A percentile compares a stretch with the other conserved stretches of the same genome.
Conservation (phyloP, 1,284 basidiomycete species). For the Exobasidium rhododendri region DNA sequence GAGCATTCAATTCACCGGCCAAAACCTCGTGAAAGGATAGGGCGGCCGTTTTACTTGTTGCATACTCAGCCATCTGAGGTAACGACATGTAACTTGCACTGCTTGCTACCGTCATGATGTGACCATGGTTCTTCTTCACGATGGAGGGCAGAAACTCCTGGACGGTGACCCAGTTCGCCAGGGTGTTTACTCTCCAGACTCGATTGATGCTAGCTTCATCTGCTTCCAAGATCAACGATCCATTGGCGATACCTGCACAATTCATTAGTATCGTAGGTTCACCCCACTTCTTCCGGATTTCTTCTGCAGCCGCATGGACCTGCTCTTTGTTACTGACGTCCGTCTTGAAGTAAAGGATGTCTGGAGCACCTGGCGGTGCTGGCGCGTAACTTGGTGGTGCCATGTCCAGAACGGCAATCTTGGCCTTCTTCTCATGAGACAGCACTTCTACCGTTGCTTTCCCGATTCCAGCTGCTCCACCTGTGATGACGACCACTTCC, state of each 20-base stretch:
- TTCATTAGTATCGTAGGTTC: conserved; percentile 45
- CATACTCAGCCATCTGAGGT: conserved; percentile 47
- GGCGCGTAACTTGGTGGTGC: conserved; percentile 40
- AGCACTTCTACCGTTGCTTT: conserved; percentile 47
- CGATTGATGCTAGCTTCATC: conserved; percentile 28
- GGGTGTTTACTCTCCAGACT: conserved; percentile 48
- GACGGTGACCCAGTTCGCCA: conserved; percentile 44
- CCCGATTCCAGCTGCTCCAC: conserved; percentile 52
- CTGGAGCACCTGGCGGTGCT: conserved; percentile 44
- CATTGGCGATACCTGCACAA: conserved; percentile 48
- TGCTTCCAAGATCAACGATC: conserved; percentile 40
- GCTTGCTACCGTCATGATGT: conserved; percentile 47
- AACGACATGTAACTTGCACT: conserved; percentile 44
- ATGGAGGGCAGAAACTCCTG: conserved; percentile 51
- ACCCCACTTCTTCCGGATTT: conserved; percentile 32
- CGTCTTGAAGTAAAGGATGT: conserved; percentile 50
- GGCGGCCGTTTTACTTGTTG: conserved; percentile 46
- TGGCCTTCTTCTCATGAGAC: conserved; percentile 35
- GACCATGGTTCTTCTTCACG: conserved; percentile 49
- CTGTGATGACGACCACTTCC: conserved; percentile 52
- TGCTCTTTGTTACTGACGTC: conserved; percentile 44
- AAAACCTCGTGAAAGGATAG: conserved; percentile 52
- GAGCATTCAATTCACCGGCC: conserved; percentile 39
- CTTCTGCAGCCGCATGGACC: conserved; percentile 34
- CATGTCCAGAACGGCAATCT: conserved; percentile 51